These are phyloP conservation scores for Aquilaria malaccensis DNA, from an alignment of 345 rosid species.

Conservation along the genomic window DNA sequence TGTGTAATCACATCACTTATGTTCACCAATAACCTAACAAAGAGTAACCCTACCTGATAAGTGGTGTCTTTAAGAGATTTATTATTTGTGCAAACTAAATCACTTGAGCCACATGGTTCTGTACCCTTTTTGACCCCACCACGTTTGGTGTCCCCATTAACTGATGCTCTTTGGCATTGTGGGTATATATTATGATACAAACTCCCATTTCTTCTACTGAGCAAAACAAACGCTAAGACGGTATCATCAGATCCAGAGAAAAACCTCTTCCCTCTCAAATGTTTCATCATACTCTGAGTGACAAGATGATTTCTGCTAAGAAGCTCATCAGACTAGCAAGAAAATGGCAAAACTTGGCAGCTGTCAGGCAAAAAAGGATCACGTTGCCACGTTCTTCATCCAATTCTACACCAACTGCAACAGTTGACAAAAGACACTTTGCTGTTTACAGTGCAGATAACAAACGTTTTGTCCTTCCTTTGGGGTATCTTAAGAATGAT, in stretches of 20 bases:
- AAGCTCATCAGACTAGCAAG: constrained; percentile 23
- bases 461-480: constrained; percentile 18
- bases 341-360: constrained; percentile 28
- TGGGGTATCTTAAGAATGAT: constrained; percentile 11
- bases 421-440: constrained; percentile 21
- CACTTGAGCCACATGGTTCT: not conserved
- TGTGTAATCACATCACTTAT: not conserved
- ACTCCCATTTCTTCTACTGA: not conserved
- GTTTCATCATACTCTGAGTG: not conserved
- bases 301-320: constrained; percentile 21
- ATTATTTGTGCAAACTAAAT: not conserved
- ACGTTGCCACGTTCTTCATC: not conserved
- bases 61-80: not conserved
- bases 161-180: not conserved
- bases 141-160: not conserved
- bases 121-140: not conserved
- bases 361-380: constrained; percentile 18
- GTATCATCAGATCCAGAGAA: not conserved
- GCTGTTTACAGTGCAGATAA: constrained; percentile 20
- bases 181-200: not conserved
- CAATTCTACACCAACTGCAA: not conserved
- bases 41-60: not conserved
- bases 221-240: not conserved
- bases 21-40: not conserved
- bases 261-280: not conserved